Evolutionary conservation across 2,329 filamentous ascomycete species (phyloP).

Genomic region (Epichloe sibirici): DNA sequence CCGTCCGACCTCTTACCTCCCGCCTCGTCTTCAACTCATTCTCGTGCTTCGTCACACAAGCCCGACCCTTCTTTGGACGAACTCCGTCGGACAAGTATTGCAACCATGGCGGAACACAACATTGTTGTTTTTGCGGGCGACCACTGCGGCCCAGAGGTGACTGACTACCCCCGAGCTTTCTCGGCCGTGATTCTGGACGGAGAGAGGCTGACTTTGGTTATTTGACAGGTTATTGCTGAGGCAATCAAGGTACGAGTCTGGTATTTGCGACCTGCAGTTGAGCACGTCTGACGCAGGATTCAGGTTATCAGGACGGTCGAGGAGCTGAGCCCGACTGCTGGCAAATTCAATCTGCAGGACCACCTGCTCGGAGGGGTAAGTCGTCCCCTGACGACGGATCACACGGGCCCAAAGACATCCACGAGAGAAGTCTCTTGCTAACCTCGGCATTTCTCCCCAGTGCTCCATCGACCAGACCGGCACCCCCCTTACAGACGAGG

Average conservation of each 20-base stretch:
- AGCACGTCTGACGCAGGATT: background rate
- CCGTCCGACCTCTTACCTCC: too few relatives aligned
- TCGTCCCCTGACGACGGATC: constrained; percentile 13
- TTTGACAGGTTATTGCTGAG: constrained; percentile 58
- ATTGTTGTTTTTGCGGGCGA: constrained; percentile 72
- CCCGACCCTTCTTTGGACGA: too few relatives aligned
- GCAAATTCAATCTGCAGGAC: constrained; percentile 75
- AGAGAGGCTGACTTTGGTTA: background rate
- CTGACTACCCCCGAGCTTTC: constrained; percentile 8
- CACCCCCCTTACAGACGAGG: constrained; percentile 69
- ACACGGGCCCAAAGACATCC: too few relatives aligned
- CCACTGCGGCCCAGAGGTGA: constrained; percentile 67
- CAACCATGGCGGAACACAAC: constrained; percentile 54
- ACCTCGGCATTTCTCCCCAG: constrained; percentile 28
- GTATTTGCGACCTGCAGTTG: background rate
- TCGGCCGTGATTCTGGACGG: background rate
- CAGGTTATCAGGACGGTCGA: constrained; percentile 71
- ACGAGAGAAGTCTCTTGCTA: too few relatives aligned
- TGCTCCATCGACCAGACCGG: constrained; percentile 79
- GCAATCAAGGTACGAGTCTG: constrained; percentile 57
- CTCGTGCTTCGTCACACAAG: too few relatives aligned
- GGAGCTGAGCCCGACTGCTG: constrained; percentile 51
- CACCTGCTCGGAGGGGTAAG: constrained; percentile 81
- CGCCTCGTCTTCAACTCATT: too few relatives aligned
- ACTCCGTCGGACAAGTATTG: too few relatives aligned